A percentile compares a stretch with the other conserved stretches of the same genome.
These are phyloP conservation scores for Sclerotinia minor DNA, from an alignment of 2,329 filamentous ascomycete species.

Conservation along the genomic window DNA sequence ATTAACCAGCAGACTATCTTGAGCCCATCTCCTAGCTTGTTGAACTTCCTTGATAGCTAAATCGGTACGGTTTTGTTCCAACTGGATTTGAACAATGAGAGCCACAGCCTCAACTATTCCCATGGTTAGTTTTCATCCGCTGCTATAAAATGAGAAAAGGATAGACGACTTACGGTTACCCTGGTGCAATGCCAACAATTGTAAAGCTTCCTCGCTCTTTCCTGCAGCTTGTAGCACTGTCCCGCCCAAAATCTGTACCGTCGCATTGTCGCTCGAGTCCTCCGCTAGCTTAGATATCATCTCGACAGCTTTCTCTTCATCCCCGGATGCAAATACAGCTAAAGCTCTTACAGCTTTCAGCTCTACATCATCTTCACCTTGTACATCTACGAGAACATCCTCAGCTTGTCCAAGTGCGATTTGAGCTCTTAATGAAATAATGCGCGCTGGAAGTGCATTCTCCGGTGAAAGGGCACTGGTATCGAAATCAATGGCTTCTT, in stretches of 20 bases:
- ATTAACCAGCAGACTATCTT: slow-evolving; percentile 92
- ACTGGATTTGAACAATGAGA: slow-evolving; percentile 86
- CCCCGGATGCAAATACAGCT: slow-evolving; percentile 64
- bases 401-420: slow-evolving; percentile 78
- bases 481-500: slow-evolving; percentile 83
- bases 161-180: slow-evolving; percentile 66
- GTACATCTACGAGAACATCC: slow-evolving; percentile 68
- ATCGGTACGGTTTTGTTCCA: slow-evolving; percentile 88
- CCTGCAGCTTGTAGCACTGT: slow-evolving; percentile 78
- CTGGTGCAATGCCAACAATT: slow-evolving; percentile 77
- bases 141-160: background rate
- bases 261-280: slow-evolving; percentile 68
- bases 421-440: slow-evolving; percentile 79
- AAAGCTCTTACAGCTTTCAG: slow-evolving; percentile 75
- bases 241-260: slow-evolving; percentile 79
- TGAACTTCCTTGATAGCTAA: slow-evolving; percentile 87
- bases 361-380: slow-evolving; percentile 67
- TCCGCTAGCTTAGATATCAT: slow-evolving; percentile 67
- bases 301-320: slow-evolving; percentile 61
- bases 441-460: slow-evolving; percentile 73
- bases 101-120: slow-evolving; percentile 72
- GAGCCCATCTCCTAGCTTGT: slow-evolving; percentile 86
- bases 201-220: slow-evolving; percentile 81
- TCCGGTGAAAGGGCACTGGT: slow-evolving; percentile 73
- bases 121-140: slow-evolving; percentile 16